These are phyloP conservation scores for Oidiodendron maius DNA, from an alignment of 495 filamentous ascomycete genomes.

Conservation along the genomic window DNA sequence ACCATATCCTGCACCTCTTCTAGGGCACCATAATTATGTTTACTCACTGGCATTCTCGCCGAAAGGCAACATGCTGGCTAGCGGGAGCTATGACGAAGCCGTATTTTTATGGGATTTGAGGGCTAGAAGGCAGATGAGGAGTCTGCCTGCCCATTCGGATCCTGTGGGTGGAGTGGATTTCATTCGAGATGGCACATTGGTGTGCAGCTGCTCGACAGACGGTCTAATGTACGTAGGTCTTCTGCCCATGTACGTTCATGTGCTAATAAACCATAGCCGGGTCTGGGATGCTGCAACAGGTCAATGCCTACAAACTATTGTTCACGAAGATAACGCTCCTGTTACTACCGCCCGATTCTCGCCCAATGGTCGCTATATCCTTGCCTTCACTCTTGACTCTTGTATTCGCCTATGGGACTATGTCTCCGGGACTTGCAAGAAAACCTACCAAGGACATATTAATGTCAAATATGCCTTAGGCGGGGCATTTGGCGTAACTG, in stretches of 20 bases:
- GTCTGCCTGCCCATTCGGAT: conserved; percentile 89
- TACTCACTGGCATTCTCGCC: conserved; percentile 90
- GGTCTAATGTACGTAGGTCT: conserved; percentile 66
- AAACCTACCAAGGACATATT: conserved; percentile 92
- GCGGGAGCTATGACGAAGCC: conserved; percentile 94
- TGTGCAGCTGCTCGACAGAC: conserved; percentile 83
- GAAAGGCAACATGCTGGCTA: conserved; percentile 92
- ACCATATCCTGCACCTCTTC: conserved; percentile 47
- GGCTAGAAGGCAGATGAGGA: conserved; percentile 75
- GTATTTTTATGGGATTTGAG: conserved; percentile 96
- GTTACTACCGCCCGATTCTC: conserved; percentile 88
- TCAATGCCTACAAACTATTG: conserved; percentile 88
- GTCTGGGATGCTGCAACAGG: conserved; percentile 96
- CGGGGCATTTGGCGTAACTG: conserved; percentile 71
- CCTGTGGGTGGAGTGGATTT: conserved; percentile 92
- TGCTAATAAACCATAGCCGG: conserved; percentile 36
- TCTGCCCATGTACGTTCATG: not conserved
- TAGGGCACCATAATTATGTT: conserved; percentile 93
- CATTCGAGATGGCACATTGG: conserved; percentile 83
- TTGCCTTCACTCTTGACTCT: conserved; percentile 87
- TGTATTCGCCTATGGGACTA: conserved; percentile 94
- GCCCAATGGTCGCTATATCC: conserved; percentile 86
- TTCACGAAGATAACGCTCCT: conserved; percentile 92
- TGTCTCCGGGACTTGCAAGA: conserved; percentile 77
- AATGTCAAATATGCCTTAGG: conserved; percentile 79